Percentiles rank a stretch among this genome's conserved stretches.
These are phyloP conservation scores for Talaromyces rugulosus DNA, from an alignment of 2,329 filamentous ascomycete species.

Conservation along the genomic window DNA sequence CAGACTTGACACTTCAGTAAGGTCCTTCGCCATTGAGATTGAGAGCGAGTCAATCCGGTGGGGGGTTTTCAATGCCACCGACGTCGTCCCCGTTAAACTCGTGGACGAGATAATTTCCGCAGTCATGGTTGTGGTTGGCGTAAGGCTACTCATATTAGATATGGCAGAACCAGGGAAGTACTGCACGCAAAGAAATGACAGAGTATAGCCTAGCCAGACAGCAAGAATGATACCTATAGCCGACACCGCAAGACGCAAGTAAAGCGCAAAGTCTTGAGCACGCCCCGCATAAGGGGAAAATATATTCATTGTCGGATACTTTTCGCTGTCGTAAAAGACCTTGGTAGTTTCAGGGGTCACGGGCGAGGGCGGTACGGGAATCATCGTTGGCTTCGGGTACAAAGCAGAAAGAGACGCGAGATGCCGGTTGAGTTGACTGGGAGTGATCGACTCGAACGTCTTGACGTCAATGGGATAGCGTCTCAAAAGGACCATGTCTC, in stretches of 20 bases:
- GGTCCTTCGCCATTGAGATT: constrained; percentile 21
- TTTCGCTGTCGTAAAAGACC: constrained; percentile 20
- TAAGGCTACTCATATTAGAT: constrained; percentile 17
- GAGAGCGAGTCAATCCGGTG: constrained; percentile 14
- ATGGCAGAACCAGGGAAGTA: constrained; percentile 21
- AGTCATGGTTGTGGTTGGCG: constrained; percentile 16
- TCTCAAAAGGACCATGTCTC: constrained; percentile 30
- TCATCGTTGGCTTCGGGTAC: constrained; percentile 16
- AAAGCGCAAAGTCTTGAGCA: constrained; percentile 20
- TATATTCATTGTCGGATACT: constrained; percentile 22
- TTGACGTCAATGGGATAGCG: constrained; percentile 44
- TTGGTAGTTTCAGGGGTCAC: constrained; percentile 8
- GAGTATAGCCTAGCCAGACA: constrained; percentile 28
- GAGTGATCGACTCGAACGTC: constrained; percentile 45
- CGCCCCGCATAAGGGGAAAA: constrained; percentile 19
- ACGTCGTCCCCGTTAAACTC: constrained; percentile 18
- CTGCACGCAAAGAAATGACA: constrained; percentile 22
- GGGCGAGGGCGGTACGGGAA: constrained; percentile 4
- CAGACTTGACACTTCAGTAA: constrained; percentile 22
- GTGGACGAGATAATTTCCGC: constrained; percentile 20
- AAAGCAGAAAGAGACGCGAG: constrained; percentile 37
- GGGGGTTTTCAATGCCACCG: constrained; percentile 22
- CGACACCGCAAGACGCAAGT: constrained; percentile 26
- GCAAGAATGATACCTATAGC: constrained; percentile 24
- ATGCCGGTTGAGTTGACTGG: constrained; percentile 44